These are phyloP conservation scores for Crepidotus variabilis DNA, from an alignment of 768 basidiomycete species.

Conservation along the genomic window DNA sequence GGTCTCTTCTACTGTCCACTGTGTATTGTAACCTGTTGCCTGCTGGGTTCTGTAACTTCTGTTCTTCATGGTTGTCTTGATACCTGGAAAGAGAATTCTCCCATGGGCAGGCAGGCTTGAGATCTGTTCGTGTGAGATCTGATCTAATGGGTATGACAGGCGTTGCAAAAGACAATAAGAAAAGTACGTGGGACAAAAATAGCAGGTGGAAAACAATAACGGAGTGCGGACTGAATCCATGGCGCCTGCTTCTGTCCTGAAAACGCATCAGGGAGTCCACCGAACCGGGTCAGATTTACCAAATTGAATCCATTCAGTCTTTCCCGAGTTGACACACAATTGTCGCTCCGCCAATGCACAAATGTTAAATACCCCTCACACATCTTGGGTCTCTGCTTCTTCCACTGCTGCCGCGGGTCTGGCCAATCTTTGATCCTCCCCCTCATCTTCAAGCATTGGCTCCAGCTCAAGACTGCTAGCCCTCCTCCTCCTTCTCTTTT, in stretches of 20 bases:
- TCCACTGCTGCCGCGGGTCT: conserved; percentile 38
- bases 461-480: conserved; percentile 26
- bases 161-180: conserved; percentile 38
- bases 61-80: neutral
- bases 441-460: conserved; percentile 13
- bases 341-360: neutral
- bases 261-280: conserved; percentile 1
- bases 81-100: neutral
- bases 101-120: neutral
- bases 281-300: conserved; percentile 26
- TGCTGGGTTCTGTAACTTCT: no score
- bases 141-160: conserved; percentile 11
- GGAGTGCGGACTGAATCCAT: neutral
- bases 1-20: neutral
- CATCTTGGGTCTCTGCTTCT: conserved; percentile 19
- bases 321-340: conserved; percentile 2
- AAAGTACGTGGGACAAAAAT: conserved; percentile 12
- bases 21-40: no score
- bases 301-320: conserved; percentile 18
- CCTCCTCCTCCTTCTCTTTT: conserved; percentile 10
- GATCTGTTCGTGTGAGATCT: neutral
- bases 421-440: conserved; percentile 28
- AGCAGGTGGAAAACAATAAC: conserved; percentile 36
- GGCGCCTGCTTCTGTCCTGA: no score
- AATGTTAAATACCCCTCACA: conserved; percentile 12